Evolutionary conservation across 148 eudicot species (phyloP), one percentile per base, ranked within the genome.

Genomic region (Pharnaceum exiguum): DNA sequence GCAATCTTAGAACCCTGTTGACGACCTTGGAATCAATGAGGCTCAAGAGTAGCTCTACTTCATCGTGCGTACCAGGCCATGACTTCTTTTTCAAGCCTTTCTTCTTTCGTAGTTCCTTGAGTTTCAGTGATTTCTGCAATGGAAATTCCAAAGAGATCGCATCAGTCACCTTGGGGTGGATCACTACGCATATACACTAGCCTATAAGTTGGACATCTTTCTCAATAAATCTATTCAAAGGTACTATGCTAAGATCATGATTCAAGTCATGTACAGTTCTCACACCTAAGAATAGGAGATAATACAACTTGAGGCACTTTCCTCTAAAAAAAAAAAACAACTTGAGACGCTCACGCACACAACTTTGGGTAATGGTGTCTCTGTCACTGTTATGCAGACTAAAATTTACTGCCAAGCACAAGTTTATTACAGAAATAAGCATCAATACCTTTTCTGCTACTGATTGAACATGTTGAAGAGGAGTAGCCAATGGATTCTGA

Each of bases 401-500:
- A 2, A 10, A 24, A 2, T 18, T 1, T 18, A 44, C 18, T 12
- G 25, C 48, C 27, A 42, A 18, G n/a, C n/a, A n/a, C n/a, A 10
- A 5, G 5, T 6, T 27, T 31, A 18, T 69, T 79, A n/a, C 38
- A 40, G 32, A 48, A 31, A 36, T 46, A 40, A 49, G 52, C 38
- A 29, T 27, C 22, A n/a, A 17, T 42, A 75, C 99, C 95, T 89
- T 89, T 38, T 89, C 95, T 7, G 80, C 82, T 37, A 77, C 68
- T 42, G 82, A 82, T 51, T 83, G 89, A 78, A 88, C 77, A 65
- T 83, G 96, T 53, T 88, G 99, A 63, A 85, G 75, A 30, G 94
- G 88, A 12, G 87, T 81, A 49, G 76, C 68, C 69, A 75, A 60
- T 60, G 79, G 96, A 66, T 80, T 83, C 70, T 88, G 90, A 55